phyloP scores from a whole-genome alignment of 345 rosid genomes.

The Linum lewisii region DNA sequence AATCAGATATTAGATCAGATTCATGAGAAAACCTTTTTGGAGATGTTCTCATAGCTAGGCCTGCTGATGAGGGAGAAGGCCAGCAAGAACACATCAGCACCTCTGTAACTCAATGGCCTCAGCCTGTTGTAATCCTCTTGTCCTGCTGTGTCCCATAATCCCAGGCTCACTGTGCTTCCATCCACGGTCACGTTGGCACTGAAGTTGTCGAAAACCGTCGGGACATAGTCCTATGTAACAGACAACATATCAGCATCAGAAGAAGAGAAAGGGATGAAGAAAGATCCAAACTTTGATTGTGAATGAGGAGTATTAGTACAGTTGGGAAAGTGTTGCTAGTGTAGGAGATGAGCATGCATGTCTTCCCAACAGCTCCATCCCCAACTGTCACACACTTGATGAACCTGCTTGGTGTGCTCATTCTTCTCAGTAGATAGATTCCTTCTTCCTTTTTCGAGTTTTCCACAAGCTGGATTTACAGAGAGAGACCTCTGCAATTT shows the following conservation, averaged over 20 bases:
- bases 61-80: slow-evolving; percentile 41
- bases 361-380: slow-evolving; percentile 49
- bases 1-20: neutral
- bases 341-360: slow-evolving; percentile 49
- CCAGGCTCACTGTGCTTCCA: slow-evolving; percentile 47
- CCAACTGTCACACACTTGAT: slow-evolving; percentile 55
- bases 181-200: slow-evolving; percentile 48
- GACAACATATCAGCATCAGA: neutral
- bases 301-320: slow-evolving; percentile 8
- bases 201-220: slow-evolving; percentile 47
- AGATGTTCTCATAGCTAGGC: slow-evolving; percentile 45
- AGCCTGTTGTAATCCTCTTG: slow-evolving; percentile 55
- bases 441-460: neutral
- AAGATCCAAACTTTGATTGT: neutral
- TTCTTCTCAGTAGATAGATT: too few species aligned
- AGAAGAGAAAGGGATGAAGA: neutral
- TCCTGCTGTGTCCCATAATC: slow-evolving; percentile 54
- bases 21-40: slow-evolving; percentile 33
- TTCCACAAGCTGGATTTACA: neutral
- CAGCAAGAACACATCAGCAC: slow-evolving; percentile 47
- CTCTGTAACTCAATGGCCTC: slow-evolving; percentile 50
- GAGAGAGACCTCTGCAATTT: neutral
- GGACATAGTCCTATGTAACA: slow-evolving; percentile 34
- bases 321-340: slow-evolving; percentile 52
- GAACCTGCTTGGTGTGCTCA: slow-evolving; percentile 41